phyloP scores from a whole-genome alignment of 352 stramenopile genomes.

The Phytophthora capsici region DNA sequence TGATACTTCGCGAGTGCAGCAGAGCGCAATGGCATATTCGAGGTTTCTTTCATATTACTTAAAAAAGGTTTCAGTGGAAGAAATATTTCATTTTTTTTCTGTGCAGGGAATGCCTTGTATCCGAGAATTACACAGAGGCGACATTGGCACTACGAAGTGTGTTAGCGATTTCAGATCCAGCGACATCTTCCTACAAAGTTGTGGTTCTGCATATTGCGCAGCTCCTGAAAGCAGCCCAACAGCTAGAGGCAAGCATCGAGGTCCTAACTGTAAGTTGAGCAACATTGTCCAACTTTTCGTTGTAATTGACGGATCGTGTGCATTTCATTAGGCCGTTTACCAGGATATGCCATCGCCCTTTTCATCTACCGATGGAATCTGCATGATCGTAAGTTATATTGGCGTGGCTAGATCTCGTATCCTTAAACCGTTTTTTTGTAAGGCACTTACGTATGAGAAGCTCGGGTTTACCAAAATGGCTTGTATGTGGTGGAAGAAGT shows the following conservation, averaged over 20 bases:
- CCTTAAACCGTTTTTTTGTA: not conserved
- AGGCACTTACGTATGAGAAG: slow-evolving; percentile 52
- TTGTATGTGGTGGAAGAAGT: slow-evolving; percentile 51
- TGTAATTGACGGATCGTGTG: not conserved
- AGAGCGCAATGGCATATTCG: slow-evolving; percentile 28
- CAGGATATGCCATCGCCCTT: slow-evolving; percentile 59
- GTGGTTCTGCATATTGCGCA: slow-evolving; percentile 50
- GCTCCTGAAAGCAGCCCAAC: slow-evolving; percentile 37
- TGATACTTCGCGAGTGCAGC: slow-evolving; percentile 24
- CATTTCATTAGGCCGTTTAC: slow-evolving; percentile 44
- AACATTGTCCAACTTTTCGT: not conserved
- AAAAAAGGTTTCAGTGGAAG: too few relatives aligned
- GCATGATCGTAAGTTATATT: slow-evolving; percentile 50
- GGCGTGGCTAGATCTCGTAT: not conserved
- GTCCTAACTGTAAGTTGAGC: slow-evolving; percentile 42
- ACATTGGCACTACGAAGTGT: slow-evolving; percentile 50
- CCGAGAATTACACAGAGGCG: slow-evolving; percentile 50
- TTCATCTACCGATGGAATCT: slow-evolving; percentile 38
- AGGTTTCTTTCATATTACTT: too few relatives aligned
- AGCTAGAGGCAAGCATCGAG: slow-evolving; percentile 40
- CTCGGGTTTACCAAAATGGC: slow-evolving; percentile 17
- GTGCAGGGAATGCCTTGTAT: slow-evolving; percentile 49
- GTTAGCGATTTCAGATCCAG: slow-evolving; percentile 44
- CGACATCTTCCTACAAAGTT: slow-evolving; percentile 34
- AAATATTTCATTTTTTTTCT: too few relatives aligned